Conservation (phyloP, 1,139 yeast species). For the Debaryomyces subglobosus region DNA sequence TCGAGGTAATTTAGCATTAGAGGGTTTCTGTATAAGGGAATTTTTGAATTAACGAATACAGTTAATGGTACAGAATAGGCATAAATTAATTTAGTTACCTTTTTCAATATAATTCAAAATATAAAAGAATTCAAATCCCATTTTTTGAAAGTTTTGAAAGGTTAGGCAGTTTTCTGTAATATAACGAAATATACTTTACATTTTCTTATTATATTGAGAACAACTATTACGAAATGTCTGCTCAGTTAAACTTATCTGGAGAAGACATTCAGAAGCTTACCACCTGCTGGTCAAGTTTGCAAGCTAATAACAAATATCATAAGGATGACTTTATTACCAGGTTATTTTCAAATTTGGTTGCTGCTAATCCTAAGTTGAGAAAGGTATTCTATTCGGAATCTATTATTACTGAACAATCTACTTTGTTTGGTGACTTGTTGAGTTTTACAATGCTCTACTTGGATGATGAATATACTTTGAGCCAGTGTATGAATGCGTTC, state of each 20-base stretch:
- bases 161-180: conserved; percentile 3
- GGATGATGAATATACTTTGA: conserved; percentile 31
- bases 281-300: conserved; percentile 35
- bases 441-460: conserved; percentile 36
- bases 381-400: conserved; percentile 26
- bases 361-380: conserved; percentile 31
- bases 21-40: conserved; percentile 11
- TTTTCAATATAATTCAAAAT: conserved; percentile 7
- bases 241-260: conserved; percentile 5
- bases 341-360: conserved; percentile 39
- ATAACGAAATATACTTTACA: background rate
- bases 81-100: conserved; percentile 1
- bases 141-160: background rate
- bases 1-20: background rate
- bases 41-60: conserved; percentile 3
- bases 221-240: conserved; percentile 3
- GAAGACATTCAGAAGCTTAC: conserved; percentile 7
- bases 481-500: conserved; percentile 40
- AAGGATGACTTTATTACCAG: conserved; percentile 32
- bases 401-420: conserved; percentile 33
- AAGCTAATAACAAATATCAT: conserved; percentile 32
- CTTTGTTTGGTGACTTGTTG: conserved; percentile 41
- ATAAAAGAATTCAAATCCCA: conserved; percentile 11
- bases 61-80: conserved; percentile 1
- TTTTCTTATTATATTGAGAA: background rate